Conservation (phyloP, 2,329 filamentous ascomycete species). For the Aspergillus ochraceoroseus region DNA sequence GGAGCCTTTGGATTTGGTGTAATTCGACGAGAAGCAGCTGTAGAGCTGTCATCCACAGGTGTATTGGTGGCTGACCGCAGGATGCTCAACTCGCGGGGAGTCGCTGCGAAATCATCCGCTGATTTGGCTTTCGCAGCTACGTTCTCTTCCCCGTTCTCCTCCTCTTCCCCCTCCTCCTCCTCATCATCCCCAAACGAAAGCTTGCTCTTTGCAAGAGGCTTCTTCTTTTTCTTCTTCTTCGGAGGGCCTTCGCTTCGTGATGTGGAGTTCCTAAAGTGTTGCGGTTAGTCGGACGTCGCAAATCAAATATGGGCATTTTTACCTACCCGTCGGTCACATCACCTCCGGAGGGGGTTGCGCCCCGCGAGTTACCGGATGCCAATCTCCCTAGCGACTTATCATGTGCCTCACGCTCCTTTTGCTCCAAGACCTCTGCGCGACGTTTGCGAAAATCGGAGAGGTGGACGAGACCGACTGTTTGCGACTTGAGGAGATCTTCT, state of each 20-base stretch:
- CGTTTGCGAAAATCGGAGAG: constrained; percentile 94
- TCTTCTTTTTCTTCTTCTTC: constrained; percentile 58
- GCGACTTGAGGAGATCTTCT: constrained; percentile 74
- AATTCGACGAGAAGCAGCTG: constrained; percentile 32
- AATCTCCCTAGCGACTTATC: constrained; percentile 53
- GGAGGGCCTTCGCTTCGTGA: constrained; percentile 44
- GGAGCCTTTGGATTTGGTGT: constrained; percentile 45
- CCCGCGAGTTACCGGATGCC: constrained; percentile 45
- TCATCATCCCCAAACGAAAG: constrained; percentile 63
- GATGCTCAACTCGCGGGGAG: constrained; percentile 37
- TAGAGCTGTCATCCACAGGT: constrained; percentile 31
- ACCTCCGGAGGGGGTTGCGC: constrained; percentile 47
- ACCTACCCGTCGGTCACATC: constrained; percentile 57
- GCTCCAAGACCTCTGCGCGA: constrained; percentile 86
- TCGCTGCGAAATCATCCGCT: constrained; percentile 34
- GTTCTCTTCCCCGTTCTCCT: constrained; percentile 41
- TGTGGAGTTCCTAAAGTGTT: constrained; percentile 54
- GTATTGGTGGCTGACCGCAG: constrained; percentile 38
- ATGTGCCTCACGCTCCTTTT: constrained; percentile 75
- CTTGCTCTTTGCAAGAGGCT: constrained; percentile 54
- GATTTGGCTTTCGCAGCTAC: constrained; percentile 4
- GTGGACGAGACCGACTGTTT: constrained; percentile 85
- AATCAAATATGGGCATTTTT: constrained; percentile 14
- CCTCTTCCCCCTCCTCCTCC: constrained; percentile 55
- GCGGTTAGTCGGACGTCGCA: constrained; percentile 45